Percentiles rank a stretch among this genome's conserved stretches.
Evolutionary conservation across 2,329 filamentous ascomycete species (phyloP).

Genomic region (Huntiella moniliformis): DNA sequence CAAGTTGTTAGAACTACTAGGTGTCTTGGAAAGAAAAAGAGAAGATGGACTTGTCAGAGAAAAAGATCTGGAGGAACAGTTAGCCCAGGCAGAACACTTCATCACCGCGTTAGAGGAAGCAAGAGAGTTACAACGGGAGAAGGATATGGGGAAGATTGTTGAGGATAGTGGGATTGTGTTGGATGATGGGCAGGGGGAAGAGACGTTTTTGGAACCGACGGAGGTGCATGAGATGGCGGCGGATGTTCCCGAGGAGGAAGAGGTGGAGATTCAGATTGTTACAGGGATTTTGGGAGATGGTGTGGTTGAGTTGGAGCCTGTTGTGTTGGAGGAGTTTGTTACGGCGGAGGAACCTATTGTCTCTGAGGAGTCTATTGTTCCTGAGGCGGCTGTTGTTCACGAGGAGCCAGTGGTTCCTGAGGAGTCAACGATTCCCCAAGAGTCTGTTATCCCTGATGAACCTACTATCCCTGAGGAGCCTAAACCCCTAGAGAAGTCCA

Average conservation of each 20-base stretch:
- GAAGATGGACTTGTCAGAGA: background rate
- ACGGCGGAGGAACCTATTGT: background rate
- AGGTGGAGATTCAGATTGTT: background rate
- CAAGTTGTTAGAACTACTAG: too few species aligned
- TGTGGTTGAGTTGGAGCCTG: too few species aligned
- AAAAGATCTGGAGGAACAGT: background rate
- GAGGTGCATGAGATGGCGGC: constrained; percentile 5
- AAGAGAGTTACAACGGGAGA: background rate
- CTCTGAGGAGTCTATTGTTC: background rate
- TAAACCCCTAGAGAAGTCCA: too few species aligned
- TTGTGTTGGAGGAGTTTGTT: too few species aligned
- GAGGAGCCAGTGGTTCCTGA: too few species aligned
- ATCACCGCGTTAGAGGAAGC: constrained; percentile 3
- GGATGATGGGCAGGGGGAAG: background rate
- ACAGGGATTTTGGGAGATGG: background rate
- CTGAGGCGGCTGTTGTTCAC: background rate
- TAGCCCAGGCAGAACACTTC: background rate
- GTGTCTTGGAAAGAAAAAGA: background rate
- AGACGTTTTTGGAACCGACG: background rate
- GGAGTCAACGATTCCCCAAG: too few species aligned
- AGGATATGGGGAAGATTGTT: background rate
- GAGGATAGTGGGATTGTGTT: constrained; percentile 5
- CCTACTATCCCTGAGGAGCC: too few species aligned
- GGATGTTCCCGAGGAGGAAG: background rate
- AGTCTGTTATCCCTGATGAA: too few species aligned